Evolutionary conservation across 768 basidiomycete species (phyloP).

Genomic region (Leccinum barrowsii): DNA sequence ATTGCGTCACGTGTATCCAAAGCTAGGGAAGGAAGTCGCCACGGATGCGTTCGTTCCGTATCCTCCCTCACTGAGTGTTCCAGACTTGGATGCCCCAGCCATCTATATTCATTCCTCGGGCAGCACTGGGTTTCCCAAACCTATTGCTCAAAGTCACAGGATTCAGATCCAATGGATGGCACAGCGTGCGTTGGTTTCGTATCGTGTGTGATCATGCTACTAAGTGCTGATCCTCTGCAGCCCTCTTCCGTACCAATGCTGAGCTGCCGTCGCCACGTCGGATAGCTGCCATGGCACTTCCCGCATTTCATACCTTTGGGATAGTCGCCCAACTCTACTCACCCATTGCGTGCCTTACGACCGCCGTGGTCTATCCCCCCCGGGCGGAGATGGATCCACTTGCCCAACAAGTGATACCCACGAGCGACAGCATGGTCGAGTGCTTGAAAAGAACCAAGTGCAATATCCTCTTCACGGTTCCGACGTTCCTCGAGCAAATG

Average conservation of each 20-base stretch:
- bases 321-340: conserved; percentile 12
- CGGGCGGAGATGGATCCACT: conserved; percentile 16
- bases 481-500: conserved; percentile 39
- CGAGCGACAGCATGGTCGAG: conserved; percentile 38
- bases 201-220: neutral
- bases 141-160: conserved; percentile 36
- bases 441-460: conserved; percentile 29
- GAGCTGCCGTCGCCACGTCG: conserved; percentile 16
- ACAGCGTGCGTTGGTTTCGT: conserved; percentile 29
- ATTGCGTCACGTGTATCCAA: conserved; percentile 35
- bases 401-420: conserved; percentile 34
- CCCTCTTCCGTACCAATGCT: neutral
- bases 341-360: conserved; percentile 16
- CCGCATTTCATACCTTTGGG: conserved; percentile 28
- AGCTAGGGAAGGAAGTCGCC: conserved; percentile 33
- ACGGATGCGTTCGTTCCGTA: conserved; percentile 19
- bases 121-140: conserved; percentile 49
- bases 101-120: conserved; percentile 50
- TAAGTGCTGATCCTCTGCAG: neutral
- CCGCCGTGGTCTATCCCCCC: conserved; percentile 27
- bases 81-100: conserved; percentile 34
- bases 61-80: conserved; percentile 4
- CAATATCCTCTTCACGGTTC: conserved; percentile 34
- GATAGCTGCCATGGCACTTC: conserved; percentile 22
- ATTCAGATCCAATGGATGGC: conserved; percentile 33